Base-by-base conservation (phyloP, 78 protist genomes). In the Acrasis kona region DNA sequence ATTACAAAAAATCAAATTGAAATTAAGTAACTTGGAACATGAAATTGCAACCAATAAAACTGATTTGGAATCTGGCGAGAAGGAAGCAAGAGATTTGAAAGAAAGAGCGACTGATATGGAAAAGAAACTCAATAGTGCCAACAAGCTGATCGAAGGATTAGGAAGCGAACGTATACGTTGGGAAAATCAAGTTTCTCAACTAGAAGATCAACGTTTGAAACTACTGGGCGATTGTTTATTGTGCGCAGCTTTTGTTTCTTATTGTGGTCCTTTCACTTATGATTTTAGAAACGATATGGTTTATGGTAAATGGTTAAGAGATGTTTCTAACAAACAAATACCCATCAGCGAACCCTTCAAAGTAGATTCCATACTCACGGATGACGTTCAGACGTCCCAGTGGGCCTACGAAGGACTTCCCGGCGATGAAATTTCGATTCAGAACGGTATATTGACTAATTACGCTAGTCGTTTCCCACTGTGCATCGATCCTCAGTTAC, bases 401-500 rank as follows among this genome's bases (percentile, higher is more conserved):
- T 93, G 97, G 97, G 57, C 68, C 37, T 72, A 75, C 35, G 85
- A 93, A 50, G 90, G 88, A 10, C 91, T 93, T 10, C 95, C 97
- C 32, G 9, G 90, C 27, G 97, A 93, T 76, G 81, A 86, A 1
- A 85, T 89, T 3, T 82, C 90, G 30, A 30, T 88, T 8, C 92
- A 93, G 81, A 93, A 93, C 84, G 97, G 92, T 27, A 82, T 78
- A 1, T 58, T 78, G 39, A 42, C 82, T 12, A 41, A 76, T 58
- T 74, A 58, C 10, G 57, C 86, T 12, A 70, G 65, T 4, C 93
- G 96, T 36, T 89, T 90, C 91, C 95, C 97, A 31, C 90, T 93
- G 27, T 76, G 90, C 69, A 80, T 93, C 41, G 97, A 93, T 70
- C 97, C 97, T 36, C 97, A 93, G 88, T 32, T 73, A 87, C 96